Percentiles rank a stretch among this genome's conserved stretches.
phyloP scores from a whole-genome alignment of 2,329 filamentous ascomycete genomes.

The Botrytis galanthina region DNA sequence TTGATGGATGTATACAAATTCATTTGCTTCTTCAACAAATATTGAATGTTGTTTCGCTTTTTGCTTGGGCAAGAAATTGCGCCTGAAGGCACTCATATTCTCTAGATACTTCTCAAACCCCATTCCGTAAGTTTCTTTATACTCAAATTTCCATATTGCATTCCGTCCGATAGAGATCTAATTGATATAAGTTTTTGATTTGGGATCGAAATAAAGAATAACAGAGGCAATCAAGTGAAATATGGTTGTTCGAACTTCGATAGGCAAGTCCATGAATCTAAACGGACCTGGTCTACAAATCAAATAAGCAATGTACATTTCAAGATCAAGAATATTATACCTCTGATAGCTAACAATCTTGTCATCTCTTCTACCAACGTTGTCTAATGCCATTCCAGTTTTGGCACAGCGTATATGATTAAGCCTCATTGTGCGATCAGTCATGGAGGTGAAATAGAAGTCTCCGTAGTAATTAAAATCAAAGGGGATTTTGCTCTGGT shows the following conservation, averaged over 20 bases:
- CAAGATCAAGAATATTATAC: not conserved
- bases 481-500: not conserved
- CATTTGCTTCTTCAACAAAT: not conserved
- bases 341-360: not conserved
- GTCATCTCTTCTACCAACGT: fast-evolving
- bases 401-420: fast-evolving
- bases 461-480: not conserved
- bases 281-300: not conserved
- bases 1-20: not conserved
- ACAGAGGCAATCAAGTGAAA: not conserved
- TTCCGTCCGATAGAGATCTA: not conserved
- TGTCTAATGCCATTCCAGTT: fast-evolving
- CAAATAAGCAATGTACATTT: not conserved
- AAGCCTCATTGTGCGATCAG: fast-evolving
- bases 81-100: not conserved
- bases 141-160: fast-evolving
- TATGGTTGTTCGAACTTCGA: not conserved
- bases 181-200: not conserved
- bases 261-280: not conserved
- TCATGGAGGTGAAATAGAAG: not conserved
- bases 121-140: fast-evolving
- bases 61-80: not conserved
- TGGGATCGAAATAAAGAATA: not conserved
- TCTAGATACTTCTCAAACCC: not conserved
- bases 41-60: fast-evolving